These are phyloP conservation scores for Eruca vesicaria DNA, from an alignment of 441 rosid species.

Conservation along the genomic window DNA sequence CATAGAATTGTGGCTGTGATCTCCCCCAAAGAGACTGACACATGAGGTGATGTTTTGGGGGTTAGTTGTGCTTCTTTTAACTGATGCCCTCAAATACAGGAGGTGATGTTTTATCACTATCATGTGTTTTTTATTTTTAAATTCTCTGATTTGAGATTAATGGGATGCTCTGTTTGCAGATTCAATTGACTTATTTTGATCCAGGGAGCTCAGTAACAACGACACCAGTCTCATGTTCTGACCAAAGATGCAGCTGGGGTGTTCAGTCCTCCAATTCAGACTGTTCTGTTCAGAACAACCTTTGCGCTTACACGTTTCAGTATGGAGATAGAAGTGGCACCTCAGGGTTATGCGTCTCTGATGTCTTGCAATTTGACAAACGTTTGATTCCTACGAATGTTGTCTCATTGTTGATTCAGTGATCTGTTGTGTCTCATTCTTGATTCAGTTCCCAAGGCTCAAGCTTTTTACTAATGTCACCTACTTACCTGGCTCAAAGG, in stretches of 20 bases:
- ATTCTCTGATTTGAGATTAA: neutral
- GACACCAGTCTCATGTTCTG: slow-evolving; percentile 51
- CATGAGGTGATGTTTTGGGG: neutral
- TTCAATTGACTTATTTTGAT: slow-evolving; percentile 70
- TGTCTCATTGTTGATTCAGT: no score
- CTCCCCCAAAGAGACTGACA: slow-evolving; percentile 72
- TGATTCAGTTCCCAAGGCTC: neutral
- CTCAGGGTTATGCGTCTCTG: neutral
- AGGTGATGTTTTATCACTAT: neutral
- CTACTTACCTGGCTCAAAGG: no score
- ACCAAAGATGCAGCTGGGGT: slow-evolving; percentile 65
- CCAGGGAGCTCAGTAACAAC: no score
- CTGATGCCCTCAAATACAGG: neutral
- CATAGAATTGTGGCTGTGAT: slow-evolving; percentile 69
- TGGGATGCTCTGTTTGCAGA: slow-evolving; percentile 40
- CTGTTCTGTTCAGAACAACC: slow-evolving; percentile 55
- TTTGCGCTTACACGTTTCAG: slow-evolving; percentile 31
- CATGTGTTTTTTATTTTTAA: neutral
- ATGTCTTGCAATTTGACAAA: neutral
- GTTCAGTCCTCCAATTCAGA: no score
- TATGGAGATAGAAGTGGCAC: neutral
- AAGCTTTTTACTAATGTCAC: no score
- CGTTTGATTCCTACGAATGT: no score
- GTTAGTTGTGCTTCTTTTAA: neutral
- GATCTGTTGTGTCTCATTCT: no score